Evolutionary conservation across 768 basidiomycete genomes (phyloP).

Genomic region (Hysterangium stoloniferum): DNA sequence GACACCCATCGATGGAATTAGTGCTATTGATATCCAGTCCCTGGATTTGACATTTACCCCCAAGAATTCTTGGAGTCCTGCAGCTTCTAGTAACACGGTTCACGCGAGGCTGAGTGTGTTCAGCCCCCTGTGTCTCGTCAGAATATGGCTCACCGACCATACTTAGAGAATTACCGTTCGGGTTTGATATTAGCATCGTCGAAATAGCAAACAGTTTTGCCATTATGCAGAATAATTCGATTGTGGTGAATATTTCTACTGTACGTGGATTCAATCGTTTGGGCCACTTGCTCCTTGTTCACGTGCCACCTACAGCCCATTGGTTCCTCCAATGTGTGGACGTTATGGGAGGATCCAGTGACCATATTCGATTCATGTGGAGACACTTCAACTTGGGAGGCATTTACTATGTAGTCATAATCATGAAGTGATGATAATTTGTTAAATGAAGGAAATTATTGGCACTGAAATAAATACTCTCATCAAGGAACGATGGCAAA

Average conservation of each 20-base stretch:
- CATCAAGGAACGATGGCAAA: constrained; percentile 31
- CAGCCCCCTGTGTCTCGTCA: neutral
- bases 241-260: constrained; percentile 53
- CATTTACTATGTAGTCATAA: no score
- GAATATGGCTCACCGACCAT: neutral
- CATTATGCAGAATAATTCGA: constrained; percentile 43
- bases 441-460: no score
- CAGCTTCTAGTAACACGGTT: constrained; percentile 49
- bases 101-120: constrained; percentile 47
- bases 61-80: constrained; percentile 48
- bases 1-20: constrained; percentile 52
- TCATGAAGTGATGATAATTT: no score
- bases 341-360: no score
- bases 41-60: constrained; percentile 50
- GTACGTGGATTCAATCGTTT: no score
- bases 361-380: no score
- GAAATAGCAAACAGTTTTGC: constrained; percentile 61
- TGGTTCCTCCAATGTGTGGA: no score
- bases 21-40: constrained; percentile 52
- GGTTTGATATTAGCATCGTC: constrained; percentile 50
- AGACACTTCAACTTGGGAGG: no score
- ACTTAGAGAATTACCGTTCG: constrained; percentile 62
- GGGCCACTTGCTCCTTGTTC: no score
- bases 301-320: no score
- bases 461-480: no score